Conservation (phyloP, 2,329 filamentous ascomycete genomes). For the Xenosphaeropsis pyriputrescens region DNA sequence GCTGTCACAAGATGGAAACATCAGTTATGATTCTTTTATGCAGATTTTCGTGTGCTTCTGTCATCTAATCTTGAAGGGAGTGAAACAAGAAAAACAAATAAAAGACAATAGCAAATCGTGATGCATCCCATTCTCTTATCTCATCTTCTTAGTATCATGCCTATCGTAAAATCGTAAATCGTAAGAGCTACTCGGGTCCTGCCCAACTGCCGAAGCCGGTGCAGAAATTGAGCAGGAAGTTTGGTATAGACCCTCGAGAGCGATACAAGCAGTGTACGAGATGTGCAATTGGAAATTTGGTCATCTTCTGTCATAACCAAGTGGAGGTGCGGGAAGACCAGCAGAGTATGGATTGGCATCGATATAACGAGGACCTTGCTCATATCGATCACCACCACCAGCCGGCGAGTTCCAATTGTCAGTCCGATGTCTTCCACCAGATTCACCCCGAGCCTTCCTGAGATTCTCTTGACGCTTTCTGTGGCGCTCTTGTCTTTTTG, state of each 20-base stretch:
- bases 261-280: no score
- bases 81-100: no score
- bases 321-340: constrained; percentile 13
- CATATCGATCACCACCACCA: constrained; percentile 14
- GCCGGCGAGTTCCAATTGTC: constrained; percentile 19
- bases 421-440: constrained; percentile 8
- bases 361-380: constrained; percentile 23
- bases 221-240: no score
- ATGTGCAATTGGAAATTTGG: background rate
- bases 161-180: no score
- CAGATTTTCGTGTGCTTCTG: no score
- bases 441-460: constrained; percentile 22
- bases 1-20: constrained; percentile 12
- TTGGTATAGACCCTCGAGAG: no score
- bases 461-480: constrained; percentile 28
- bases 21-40: constrained; percentile 16
- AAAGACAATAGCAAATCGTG: no score
- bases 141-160: no score
- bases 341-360: constrained; percentile 29
- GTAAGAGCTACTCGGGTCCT: no score
- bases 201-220: no score
- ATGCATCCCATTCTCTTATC: no score
- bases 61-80: no score
- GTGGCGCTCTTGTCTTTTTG: constrained; percentile 27
- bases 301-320: constrained; percentile 11